Percentiles rank a stretch among this genome's conserved stretches.
Conservation (phyloP, 768 basidiomycete genomes). For the Podaxis sp. region DNA sequence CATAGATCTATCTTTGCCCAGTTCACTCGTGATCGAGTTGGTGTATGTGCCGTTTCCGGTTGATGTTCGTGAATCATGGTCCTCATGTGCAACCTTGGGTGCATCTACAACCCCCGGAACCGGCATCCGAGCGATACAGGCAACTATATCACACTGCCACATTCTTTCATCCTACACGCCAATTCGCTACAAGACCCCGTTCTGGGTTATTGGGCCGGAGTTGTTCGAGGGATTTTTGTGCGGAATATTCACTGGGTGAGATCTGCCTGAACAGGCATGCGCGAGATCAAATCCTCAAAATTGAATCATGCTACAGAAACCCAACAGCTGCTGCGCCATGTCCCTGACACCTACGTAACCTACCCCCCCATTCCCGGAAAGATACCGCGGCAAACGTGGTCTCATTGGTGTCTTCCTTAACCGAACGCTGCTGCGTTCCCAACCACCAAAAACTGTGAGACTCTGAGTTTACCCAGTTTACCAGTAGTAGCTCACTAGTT, state of each 20-base stretch:
- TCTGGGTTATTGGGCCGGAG: not conserved
- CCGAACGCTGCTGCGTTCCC: not conserved
- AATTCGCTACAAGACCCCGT: not conserved
- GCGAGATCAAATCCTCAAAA: no score
- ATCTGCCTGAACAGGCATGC: not conserved
- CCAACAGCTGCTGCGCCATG: no score
- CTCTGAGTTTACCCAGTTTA: not conserved
- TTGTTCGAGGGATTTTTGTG: not conserved
- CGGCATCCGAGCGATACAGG: not conserved
- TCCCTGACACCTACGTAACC: not conserved
- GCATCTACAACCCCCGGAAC: not conserved
- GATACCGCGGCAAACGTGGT: not conserved
- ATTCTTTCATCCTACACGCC: not conserved
- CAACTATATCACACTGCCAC: not conserved
- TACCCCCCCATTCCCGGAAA: not conserved
- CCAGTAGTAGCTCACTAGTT: not conserved
- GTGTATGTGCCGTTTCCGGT: not conserved
- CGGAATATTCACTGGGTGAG: not conserved
- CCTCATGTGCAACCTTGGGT: not conserved
- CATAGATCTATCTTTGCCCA: not conserved
- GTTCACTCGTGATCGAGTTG: no score
- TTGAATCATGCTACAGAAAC: no score
- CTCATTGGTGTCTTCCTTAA: not conserved
- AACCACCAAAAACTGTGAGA: not conserved
- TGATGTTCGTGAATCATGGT: not conserved